Evolutionary conservation across 306 rosid genomes (phyloP), one percentile per base, ranked within the genome.

Genomic region (Oemleria cerasiformis): DNA sequence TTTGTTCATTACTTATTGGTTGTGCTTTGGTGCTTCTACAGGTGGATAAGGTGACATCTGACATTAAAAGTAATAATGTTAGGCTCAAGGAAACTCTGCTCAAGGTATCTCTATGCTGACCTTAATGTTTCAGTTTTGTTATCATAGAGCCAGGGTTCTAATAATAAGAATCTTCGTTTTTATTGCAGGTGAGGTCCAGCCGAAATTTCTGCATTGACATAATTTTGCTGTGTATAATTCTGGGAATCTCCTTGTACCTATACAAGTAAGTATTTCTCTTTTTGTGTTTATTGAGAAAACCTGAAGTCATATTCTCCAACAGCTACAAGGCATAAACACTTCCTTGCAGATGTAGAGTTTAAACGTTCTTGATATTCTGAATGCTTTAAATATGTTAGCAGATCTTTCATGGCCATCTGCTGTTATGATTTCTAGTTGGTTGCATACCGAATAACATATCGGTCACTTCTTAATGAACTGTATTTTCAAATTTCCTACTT

Each of bases 171-270:
- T 44, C 75, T 81, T 78, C 65, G 79, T 63, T 66, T 76, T 38
- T 70, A 19, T 76, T 69, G 34, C 85, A 94, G 97, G 54, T 94
- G 88, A 89, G 97, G 79, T 86, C 96, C n/a, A 85, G 87, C 79
- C 81, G 80, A 86, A 94, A 94, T 81, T 91, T 94, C 84, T 84
- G 87, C 86, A 88, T 94, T 6, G 96, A 94, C 87, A 89, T 91
- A 55, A 56, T 81, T 80, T 89, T 94, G 75, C 65, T 91, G 53
- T 91, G 91, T 65, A 51, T 94, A 84, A 83, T 94, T 84, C 85
- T 91, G 41, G 97, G 97, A 75, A 86, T 94, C 15, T 65, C 65
- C 79, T 25, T 77, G 43, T 87, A 86, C 82, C 55, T 94, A 71
- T 89, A 87, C 86, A 89, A 91, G 99, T 91, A 84, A 84, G 83